phyloP scores from a whole-genome alignment of 140 eudicot genomes.

The Stevia rebaudiana region DNA sequence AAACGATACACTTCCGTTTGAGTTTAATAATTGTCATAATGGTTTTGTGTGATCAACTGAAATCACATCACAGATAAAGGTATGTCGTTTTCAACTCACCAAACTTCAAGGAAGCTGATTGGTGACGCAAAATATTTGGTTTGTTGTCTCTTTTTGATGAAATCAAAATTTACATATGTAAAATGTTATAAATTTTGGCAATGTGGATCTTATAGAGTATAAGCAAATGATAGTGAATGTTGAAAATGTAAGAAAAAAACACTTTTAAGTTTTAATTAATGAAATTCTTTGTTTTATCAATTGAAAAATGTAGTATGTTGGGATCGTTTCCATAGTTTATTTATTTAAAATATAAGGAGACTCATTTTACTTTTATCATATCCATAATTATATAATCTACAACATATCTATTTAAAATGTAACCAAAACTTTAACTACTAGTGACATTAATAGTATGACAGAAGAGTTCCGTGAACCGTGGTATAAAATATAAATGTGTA shows the following conservation, averaged over 20 bases:
- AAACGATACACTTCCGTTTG: constrained; percentile 17
- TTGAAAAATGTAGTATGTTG: no score
- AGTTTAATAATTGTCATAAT: not conserved
- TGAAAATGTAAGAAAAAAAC: constrained; percentile 1
- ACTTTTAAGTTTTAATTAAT: not conserved
- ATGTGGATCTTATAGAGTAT: constrained; percentile 10
- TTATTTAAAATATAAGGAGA: no score
- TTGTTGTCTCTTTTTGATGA: not conserved
- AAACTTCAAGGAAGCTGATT: not conserved
- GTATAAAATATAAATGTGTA: no score
- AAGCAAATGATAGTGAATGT: not conserved
- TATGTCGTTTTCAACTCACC: not conserved
- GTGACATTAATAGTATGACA: no score
- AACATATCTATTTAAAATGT: no score
- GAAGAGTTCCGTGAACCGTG: no score
- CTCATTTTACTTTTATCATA: no score
- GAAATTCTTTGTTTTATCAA: not conserved
- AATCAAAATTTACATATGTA: not conserved
- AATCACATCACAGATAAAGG: not conserved
- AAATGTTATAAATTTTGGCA: constrained; percentile 12
- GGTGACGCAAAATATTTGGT: not conserved
- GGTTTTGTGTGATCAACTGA: constrained; percentile 4
- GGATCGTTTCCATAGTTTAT: no score
- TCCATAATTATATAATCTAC: no score
- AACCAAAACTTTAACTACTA: no score